These are phyloP conservation scores for Fusarium sp. DNA, from an alignment of 2,329 filamentous ascomycete genomes.

Conservation along the genomic window DNA sequence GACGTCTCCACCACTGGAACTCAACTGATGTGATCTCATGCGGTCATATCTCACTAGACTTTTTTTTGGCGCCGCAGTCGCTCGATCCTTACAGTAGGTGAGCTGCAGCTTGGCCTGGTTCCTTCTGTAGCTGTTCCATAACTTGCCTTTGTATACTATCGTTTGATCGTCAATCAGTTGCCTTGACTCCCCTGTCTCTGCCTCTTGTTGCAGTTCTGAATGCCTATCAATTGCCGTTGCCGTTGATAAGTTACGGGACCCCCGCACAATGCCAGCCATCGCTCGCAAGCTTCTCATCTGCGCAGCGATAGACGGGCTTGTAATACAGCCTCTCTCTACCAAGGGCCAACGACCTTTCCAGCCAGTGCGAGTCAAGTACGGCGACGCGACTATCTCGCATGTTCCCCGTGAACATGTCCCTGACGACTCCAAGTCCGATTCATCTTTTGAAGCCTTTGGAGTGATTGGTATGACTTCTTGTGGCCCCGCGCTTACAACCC, in stretches of 20 bases:
- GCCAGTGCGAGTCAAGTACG: slow-evolving; percentile 80
- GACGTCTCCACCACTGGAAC: slow-evolving; percentile 43
- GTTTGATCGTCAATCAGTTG: slow-evolving; percentile 13
- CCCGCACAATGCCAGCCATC: slow-evolving; percentile 77
- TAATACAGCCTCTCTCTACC: slow-evolving; percentile 79
- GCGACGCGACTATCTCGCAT: slow-evolving; percentile 65
- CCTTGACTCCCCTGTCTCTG: slow-evolving; percentile 11
- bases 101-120: slow-evolving; percentile 22
- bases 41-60: slow-evolving; percentile 35
- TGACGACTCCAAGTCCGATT: slow-evolving; percentile 61
- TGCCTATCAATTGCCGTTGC: slow-evolving; percentile 13
- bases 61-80: slow-evolving; percentile 38
- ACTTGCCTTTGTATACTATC: slow-evolving; percentile 10
- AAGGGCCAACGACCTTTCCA: slow-evolving; percentile 70
- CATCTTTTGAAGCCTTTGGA: slow-evolving; percentile 72
- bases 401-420: slow-evolving; percentile 62
- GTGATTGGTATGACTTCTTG: slow-evolving; percentile 64
- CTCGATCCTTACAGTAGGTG: slow-evolving; percentile 19
- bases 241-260: slow-evolving; percentile 27
- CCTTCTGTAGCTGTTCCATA: slow-evolving; percentile 11
- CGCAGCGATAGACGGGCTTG: slow-evolving; percentile 85
- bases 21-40: slow-evolving; percentile 35
- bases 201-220: slow-evolving; percentile 19
- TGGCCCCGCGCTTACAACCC: slow-evolving; percentile 23
- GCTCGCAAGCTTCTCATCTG: slow-evolving; percentile 85